A percentile compares a stretch with the other conserved stretches of the same genome.
phyloP scores from a whole-genome alignment of 345 rosid genomes.

The Cardamine resedifolia region DNA sequence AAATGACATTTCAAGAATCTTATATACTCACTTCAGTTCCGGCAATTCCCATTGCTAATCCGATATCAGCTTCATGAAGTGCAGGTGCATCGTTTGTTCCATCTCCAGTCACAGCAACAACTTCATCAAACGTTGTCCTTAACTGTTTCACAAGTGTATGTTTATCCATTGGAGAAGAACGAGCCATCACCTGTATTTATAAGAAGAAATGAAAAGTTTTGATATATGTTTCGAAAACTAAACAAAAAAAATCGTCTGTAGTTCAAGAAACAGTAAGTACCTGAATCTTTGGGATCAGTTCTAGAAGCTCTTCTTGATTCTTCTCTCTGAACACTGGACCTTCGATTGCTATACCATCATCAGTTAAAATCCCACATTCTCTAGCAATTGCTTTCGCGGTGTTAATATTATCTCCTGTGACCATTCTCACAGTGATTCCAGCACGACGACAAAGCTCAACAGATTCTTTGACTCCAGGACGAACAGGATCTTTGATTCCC shows the following conservation, averaged over 20 bases:
- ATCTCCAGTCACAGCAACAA: conserved; percentile 93
- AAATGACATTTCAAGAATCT: not conserved
- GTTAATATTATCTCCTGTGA: conserved; percentile 91
- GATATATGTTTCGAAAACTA: not conserved
- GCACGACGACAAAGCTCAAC: conserved; percentile 85
- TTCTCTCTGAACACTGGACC: conserved; percentile 89
- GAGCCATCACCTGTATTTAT: conserved; percentile 83
- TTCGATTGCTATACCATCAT: conserved; percentile 81
- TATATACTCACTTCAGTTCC: conserved; percentile 77
- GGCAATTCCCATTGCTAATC: conserved; percentile 97
- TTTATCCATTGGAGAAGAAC: conserved; percentile 94
- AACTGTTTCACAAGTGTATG: conserved; percentile 83
- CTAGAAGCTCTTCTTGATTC: conserved; percentile 62
- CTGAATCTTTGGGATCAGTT: conserved; percentile 90
- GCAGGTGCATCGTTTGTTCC: conserved; percentile 99
- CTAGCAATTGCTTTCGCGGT: conserved; percentile 93
- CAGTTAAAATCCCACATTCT: conserved; percentile 93
- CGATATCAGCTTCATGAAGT: conserved; percentile 95
- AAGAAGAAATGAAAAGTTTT: conserved; percentile 9
- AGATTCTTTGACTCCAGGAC: conserved; percentile 91
- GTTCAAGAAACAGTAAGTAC: conserved; percentile 35
- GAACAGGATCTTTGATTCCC: conserved; percentile 94
- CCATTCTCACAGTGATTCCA: conserved; percentile 93
- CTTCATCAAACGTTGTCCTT: conserved; percentile 79
- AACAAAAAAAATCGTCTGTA: not conserved